Evolutionary conservation across 2,329 filamentous ascomycete species (phyloP).

Genomic region (Diaporthe aspalathi): DNA sequence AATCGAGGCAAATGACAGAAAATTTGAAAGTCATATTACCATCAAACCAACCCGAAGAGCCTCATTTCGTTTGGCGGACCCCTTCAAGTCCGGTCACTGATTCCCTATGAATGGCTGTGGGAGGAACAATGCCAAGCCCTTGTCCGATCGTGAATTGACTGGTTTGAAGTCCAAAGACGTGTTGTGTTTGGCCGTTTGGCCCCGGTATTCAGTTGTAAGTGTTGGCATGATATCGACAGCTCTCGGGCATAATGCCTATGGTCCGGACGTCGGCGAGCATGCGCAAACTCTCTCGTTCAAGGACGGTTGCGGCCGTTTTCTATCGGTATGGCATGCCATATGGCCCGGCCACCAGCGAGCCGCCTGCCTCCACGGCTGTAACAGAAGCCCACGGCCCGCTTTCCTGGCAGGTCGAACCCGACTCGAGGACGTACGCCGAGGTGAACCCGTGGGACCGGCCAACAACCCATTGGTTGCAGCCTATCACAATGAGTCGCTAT

Average conservation of each 20-base stretch:
- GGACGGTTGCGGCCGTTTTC: constrained; percentile 3
- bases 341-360: background rate
- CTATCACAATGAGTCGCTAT: background rate
- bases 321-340: background rate
- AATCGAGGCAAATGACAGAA: background rate
- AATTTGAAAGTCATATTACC: background rate
- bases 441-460: background rate
- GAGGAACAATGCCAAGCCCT: background rate
- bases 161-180: background rate
- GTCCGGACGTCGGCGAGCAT: background rate
- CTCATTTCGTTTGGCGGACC: background rate
- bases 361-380: constrained; percentile 3
- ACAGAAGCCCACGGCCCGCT: constrained; percentile 1
- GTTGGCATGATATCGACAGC: background rate
- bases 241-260: background rate
- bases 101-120: background rate
- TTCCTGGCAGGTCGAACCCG: background rate
- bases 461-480: background rate
- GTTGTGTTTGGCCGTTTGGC: background rate
- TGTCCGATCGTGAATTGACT: background rate
- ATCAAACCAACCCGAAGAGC: background rate
- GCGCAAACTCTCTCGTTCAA: background rate
- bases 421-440: background rate
- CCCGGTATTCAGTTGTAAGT: background rate
- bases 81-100: background rate